Conservation (phyloP, 176 grass and related monocot genomes). For the Triticum monococcum region DNA sequence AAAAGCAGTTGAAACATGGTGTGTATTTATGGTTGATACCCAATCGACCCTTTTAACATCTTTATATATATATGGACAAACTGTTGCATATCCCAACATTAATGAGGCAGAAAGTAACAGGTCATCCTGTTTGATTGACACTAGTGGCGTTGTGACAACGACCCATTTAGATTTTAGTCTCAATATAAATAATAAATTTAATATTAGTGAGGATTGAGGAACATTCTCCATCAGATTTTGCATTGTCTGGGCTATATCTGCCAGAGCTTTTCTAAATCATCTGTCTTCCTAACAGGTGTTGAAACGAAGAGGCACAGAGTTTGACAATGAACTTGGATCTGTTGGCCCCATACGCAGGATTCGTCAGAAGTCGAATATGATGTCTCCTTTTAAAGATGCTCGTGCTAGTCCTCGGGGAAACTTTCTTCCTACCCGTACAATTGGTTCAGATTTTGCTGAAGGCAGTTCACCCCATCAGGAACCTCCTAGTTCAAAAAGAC, state of each 20-base stretch:
- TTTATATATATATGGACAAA: not conserved
- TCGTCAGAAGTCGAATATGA: conserved; percentile 74
- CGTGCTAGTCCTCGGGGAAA: conserved; percentile 37
- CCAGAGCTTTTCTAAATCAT: conserved; percentile 8
- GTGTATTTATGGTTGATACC: not conserved
- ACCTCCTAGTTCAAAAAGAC: conserved; percentile 32
- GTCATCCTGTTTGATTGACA: not conserved
- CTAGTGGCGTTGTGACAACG: not conserved
- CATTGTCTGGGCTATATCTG: conserved; percentile 2
- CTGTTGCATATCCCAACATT: not conserved
- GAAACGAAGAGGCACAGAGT: conserved; percentile 59
- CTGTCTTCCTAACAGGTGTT: conserved; percentile 50
- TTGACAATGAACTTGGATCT: conserved; percentile 65
- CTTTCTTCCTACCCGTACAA: conserved; percentile 35
- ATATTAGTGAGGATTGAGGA: not conserved
- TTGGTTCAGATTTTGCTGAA: conserved; percentile 39
- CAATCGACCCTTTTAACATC: not conserved
- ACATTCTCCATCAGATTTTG: not conserved
- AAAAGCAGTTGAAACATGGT: not conserved
- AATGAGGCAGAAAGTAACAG: not conserved
- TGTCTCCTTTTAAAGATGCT: conserved; percentile 44
- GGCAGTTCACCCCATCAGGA: conserved; percentile 33
- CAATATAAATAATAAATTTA: not conserved
- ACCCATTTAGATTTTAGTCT: not conserved
- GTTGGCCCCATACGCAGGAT: conserved; percentile 82